Conservation (phyloP, 768 basidiomycete genomes). For the Tephrocybe sp. region DNA sequence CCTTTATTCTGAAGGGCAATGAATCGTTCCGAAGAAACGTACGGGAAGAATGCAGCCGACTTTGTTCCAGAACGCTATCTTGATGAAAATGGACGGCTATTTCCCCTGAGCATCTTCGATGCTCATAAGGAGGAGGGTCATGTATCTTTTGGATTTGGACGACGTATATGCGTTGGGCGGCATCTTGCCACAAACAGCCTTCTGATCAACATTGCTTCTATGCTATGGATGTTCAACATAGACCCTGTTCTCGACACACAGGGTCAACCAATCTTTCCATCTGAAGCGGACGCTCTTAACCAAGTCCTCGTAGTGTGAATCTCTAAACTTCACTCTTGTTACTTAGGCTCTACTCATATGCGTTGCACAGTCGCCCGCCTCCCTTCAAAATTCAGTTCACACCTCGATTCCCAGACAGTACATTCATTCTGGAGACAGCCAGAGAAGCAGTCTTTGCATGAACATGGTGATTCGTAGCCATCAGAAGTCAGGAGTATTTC, state of each 20-base stretch:
- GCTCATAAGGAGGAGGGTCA: constrained; percentile 20
- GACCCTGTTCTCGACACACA: constrained; percentile 12
- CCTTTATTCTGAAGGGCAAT: not conserved
- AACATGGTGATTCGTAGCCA: too few species aligned
- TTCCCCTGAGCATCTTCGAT: constrained; percentile 4
- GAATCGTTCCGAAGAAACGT: not conserved
- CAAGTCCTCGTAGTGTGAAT: not conserved
- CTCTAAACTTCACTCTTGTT: not conserved
- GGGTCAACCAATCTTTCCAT: constrained; percentile 10
- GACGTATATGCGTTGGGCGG: constrained; percentile 38
- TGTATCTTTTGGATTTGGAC: constrained; percentile 41
- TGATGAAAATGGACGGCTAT: not conserved
- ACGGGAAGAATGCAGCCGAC: not conserved
- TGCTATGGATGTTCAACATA: constrained; percentile 38
- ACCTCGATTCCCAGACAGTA: not conserved
- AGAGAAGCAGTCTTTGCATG: not conserved
- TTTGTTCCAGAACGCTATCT: constrained; percentile 24
- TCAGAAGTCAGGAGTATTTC: too few species aligned
- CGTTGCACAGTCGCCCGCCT: not conserved
- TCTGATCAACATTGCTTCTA: constrained; percentile 32
- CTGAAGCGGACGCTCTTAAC: not conserved
- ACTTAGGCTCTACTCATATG: not conserved
- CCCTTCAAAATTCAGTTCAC: not conserved
- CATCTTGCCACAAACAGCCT: constrained; percentile 34
- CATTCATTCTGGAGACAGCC: not conserved